Conservation (phyloP, 768 basidiomycete species). For the Rhodocollybia butyracea region DNA sequence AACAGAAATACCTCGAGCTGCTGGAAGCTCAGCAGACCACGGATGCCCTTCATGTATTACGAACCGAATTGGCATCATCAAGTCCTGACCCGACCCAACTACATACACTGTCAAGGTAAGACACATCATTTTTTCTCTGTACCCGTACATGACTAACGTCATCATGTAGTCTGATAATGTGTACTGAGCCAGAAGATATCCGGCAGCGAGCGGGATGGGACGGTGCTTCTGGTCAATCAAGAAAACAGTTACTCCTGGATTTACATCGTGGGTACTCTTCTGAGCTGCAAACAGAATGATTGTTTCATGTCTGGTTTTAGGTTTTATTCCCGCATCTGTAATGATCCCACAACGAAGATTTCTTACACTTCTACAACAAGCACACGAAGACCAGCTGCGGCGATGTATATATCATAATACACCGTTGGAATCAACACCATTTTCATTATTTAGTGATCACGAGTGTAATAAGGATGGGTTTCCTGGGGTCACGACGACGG, state of each 20-base stretch:
- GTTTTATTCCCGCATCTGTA: slow-evolving; percentile 82
- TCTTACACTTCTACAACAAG: slow-evolving; percentile 80
- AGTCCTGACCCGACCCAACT: slow-evolving; percentile 77
- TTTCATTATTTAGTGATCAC: slow-evolving; percentile 89
- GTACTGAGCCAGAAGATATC: slow-evolving; percentile 79
- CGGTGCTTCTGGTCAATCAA: slow-evolving; percentile 78
- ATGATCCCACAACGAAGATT: slow-evolving; percentile 94
- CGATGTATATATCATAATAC: slow-evolving; percentile 87
- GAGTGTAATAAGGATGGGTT: slow-evolving; percentile 78
- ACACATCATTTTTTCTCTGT: slow-evolving; percentile 11
- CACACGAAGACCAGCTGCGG: slow-evolving; percentile 73
- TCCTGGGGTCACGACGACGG: slow-evolving; percentile 81
- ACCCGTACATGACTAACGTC: slow-evolving; percentile 15
- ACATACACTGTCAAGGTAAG: slow-evolving; percentile 83
- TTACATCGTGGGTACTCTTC: slow-evolving; percentile 66
- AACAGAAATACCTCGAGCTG: slow-evolving; percentile 95
- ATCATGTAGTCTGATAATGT: slow-evolving; percentile 81
- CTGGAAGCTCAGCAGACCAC: slow-evolving; percentile 80
- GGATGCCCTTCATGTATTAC: slow-evolving; percentile 78
- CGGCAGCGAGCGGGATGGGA: slow-evolving; percentile 84
- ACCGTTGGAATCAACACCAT: slow-evolving; percentile 49
- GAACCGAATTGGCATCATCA: slow-evolving; percentile 84
- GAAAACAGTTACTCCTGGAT: slow-evolving; percentile 68
- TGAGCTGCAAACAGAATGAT: background rate
- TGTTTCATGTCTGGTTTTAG: slow-evolving; percentile 36